Evolutionary conservation across 2,329 filamentous ascomycete genomes (phyloP).

Genomic region (Botrytis sinoallii): DNA sequence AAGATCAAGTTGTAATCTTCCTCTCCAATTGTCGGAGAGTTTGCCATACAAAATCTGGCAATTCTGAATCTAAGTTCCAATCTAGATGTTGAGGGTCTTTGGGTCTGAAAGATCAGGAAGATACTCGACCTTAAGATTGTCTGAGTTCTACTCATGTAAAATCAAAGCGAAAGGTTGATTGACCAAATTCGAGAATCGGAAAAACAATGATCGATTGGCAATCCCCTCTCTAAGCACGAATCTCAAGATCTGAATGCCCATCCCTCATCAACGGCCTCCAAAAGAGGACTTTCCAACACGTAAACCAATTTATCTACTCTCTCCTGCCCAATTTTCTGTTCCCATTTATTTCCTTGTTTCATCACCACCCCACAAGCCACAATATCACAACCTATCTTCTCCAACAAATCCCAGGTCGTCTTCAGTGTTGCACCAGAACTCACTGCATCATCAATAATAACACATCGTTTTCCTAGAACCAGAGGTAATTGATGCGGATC

Average conservation of each 20-base stretch:
- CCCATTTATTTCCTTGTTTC: constrained; percentile 34
- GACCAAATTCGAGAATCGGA: not conserved
- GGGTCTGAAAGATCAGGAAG: too few relatives aligned
- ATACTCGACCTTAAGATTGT: too few relatives aligned
- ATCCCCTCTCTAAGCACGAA: not conserved
- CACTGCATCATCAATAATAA: constrained; percentile 35
- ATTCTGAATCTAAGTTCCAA: not conserved
- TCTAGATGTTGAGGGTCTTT: too few relatives aligned
- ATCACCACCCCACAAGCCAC: constrained; percentile 31
- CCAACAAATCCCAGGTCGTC: constrained; percentile 34
- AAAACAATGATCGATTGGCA: too few relatives aligned
- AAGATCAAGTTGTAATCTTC: not conserved
- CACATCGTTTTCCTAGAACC: constrained; percentile 24
- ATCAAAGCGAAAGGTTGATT: too few relatives aligned
- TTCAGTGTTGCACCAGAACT: constrained; percentile 32
- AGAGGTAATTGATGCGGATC: constrained; percentile 32
- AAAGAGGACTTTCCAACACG: constrained; percentile 32
- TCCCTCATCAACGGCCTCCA: constrained; percentile 29
- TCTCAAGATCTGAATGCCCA: constrained; percentile 25
- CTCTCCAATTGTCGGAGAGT: not conserved
- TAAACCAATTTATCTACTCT: constrained; percentile 24
- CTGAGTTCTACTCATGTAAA: not conserved
- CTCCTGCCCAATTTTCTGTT: constrained; percentile 23
- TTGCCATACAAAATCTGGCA: too few relatives aligned
- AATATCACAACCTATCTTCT: constrained; percentile 25